Base-by-base conservation (phyloP, 352 stramenopile species). In the Discostella stelligera region DNA sequence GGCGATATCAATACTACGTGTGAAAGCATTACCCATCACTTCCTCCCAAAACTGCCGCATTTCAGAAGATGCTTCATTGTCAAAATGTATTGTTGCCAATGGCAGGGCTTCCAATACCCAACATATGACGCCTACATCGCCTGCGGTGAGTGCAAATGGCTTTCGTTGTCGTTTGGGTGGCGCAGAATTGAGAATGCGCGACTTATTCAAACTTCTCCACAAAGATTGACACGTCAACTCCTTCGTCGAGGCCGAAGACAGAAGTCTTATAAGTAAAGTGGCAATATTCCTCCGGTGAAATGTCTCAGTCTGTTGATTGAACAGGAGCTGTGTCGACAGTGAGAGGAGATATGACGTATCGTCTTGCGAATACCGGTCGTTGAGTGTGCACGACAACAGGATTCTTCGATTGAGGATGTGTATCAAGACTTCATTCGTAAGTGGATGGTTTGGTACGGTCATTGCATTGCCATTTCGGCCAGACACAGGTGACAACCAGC, bases 381-480 rank as follows among this genome's bases (percentile, higher is more conserved):
- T 21, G 23, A 41, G 37, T 53, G 39, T 30, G 59, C 48, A 70
- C 2, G 67, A 77, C 60, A 60, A 60, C 7, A 71, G 18, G 49
- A 82, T 74, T 21, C 61, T 76, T 13, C 46, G 49, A 53, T 77
- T 25, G 20, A 82, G 18, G 48, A 73, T 56, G 21, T 60, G 23
- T 21, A 82, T 56, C 7, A 74, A 23, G 11, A 82, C 37, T 74
- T 82, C 74, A 46, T 77, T 74, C 21, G 67, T 67, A 25, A 82
- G 53, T 32, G 74, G 74, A 54, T 82, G 62, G 66, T 77, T 77
- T 21, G 20, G 13, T 30, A 21, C 55, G 21, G 46, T 37, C 18
- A 18, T 27, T 49, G 23, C 20, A 32, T 20, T 41, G 39, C 13
- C 3, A 66, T 25, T n/a, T 30, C 52, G 52, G 52, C 21, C 27